phyloP scores from a whole-genome alignment of 805 yeast genomes.

The Debaryomyces prosopidis region DNA sequence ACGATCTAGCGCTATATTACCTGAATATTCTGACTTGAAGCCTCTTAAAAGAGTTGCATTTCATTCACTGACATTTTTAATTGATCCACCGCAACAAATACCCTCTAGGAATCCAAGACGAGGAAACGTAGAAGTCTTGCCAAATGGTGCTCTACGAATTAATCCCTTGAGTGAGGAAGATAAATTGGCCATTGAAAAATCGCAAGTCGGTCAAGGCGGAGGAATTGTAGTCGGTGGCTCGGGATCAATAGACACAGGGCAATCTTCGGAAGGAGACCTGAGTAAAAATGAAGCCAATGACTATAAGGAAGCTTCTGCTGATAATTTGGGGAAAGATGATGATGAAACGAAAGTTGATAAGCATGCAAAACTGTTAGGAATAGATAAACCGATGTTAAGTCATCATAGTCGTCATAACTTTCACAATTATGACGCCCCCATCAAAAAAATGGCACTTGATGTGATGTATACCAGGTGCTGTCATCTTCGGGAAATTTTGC shows the following conservation, averaged over 20 bases:
- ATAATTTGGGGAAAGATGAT: conserved; percentile 9
- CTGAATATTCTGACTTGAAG: conserved; percentile 30
- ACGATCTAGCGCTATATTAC: conserved; percentile 9
- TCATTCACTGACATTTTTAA: conserved; percentile 41
- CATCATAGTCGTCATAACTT: conserved; percentile 7
- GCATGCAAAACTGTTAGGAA: conserved; percentile 24
- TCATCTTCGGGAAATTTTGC: conserved; percentile 86
- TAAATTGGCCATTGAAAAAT: conserved; percentile 40
- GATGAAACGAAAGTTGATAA: conserved; percentile 21
- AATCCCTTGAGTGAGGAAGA: conserved; percentile 59
- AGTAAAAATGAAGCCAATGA: conserved; percentile 10
- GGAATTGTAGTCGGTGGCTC: conserved; percentile 82
- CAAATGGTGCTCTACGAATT: conserved; percentile 54
- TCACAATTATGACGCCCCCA: conserved; percentile 30
- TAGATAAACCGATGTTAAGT: conserved; percentile 34
- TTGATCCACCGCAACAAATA: conserved; percentile 78
- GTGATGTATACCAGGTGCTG: conserved; percentile 88
- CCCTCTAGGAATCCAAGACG: conserved; percentile 81
- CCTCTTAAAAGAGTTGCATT: conserved; percentile 45
- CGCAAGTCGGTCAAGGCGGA: conserved; percentile 47
- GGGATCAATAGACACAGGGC: conserved; percentile 56
- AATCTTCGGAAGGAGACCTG: conserved; percentile 17
- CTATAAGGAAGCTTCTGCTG: background rate
- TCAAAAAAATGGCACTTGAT: conserved; percentile 57
- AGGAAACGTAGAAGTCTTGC: conserved; percentile 66